Evolutionary conservation across 345 rosid genomes (phyloP), one percentile per base, ranked within the genome.

Genomic region (Jatropha curcas): DNA sequence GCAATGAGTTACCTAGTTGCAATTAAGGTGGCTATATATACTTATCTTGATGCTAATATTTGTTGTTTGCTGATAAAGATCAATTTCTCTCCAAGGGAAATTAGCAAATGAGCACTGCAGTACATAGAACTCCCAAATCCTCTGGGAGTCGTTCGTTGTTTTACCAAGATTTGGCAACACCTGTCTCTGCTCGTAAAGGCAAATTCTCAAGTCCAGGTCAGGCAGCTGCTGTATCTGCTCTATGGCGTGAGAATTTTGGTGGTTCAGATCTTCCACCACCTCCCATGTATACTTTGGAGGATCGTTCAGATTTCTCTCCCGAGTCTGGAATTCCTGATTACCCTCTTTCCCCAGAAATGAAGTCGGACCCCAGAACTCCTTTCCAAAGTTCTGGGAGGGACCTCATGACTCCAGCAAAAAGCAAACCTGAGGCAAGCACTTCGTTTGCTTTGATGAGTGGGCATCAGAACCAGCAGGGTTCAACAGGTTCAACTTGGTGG

Each of bases 211-310:
- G 52, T 65, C 88, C 98, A 0, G 96, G 92, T 1, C 98, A 95
- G 73, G 89, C 92, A 45, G 96, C 99, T 4, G 99, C 98, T 0
- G 99, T 95, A 5, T 95, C 99, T 17, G 90, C 99, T n/a, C 82
- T 91, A 68, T 88, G 99, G 98, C 92, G 93, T n/a, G 99, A 95
- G 69, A 92, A 88, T 82, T 82, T 86, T 5, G 90, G 92, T 65
- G 88, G 88, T 60, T 87, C 97, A 0, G 97, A 95, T 85, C 97
- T 95, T 81, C 99, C 99, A 1, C 98, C 99, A 0, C 99, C 98
- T 73, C 99, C 99, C 4, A 79, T 92, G 83, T 88, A 78, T 75
- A 90, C 98, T 7, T 67, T 95, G 81, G 96, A 92, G 76, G 99
- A 95, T 80, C 94, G 96, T 11, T 82, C 94, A 0, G 96, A 95